phyloP scores from a whole-genome alignment of 2,329 filamentous ascomycete genomes.

The Rhytidhysteron rufulum region DNA sequence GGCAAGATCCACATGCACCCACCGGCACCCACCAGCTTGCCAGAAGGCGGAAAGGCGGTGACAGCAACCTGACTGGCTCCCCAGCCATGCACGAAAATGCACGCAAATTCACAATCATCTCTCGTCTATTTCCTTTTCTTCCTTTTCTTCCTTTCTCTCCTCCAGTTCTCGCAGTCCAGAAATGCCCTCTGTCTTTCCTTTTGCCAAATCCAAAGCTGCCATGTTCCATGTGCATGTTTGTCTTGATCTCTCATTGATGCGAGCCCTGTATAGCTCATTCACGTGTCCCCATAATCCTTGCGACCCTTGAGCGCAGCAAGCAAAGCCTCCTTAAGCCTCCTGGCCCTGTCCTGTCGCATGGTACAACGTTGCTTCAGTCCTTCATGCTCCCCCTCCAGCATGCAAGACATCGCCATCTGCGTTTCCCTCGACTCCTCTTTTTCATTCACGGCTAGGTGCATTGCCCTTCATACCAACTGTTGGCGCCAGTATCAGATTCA shows the following conservation, averaged over 20 bases:
- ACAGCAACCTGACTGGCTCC: no score
- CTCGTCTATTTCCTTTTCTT: conserved; percentile 3
- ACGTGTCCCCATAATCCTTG: conserved; percentile 13
- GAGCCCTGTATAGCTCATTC: conserved; percentile 11
- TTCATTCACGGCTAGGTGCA: conserved; percentile 7
- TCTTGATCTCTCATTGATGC: conserved; percentile 5
- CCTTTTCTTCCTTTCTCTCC: conserved; percentile 9
- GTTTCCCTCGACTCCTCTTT: conserved; percentile 1
- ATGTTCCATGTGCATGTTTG: conserved; percentile 15
- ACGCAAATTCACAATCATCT: neutral
- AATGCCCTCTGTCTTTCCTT: conserved; percentile 6
- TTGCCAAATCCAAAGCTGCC: conserved; percentile 18
- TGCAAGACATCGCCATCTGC: conserved; percentile 23
- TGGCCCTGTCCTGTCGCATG: conserved; percentile 26
- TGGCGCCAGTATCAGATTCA: conserved; percentile 30
- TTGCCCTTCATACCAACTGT: conserved; percentile 10
- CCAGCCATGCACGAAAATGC: neutral
- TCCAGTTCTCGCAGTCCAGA: conserved; percentile 9
- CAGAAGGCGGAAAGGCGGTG: neutral
- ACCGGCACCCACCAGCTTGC: no score
- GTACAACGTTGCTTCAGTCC: conserved; percentile 26
- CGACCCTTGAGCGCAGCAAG: conserved; percentile 23
- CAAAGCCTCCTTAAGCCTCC: conserved; percentile 17
- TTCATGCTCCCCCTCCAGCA: conserved; percentile 27
- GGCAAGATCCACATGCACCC: no score